These are phyloP conservation scores for Lepidopterella palustris DNA, from an alignment of 495 filamentous ascomycete species.

Conservation along the genomic window DNA sequence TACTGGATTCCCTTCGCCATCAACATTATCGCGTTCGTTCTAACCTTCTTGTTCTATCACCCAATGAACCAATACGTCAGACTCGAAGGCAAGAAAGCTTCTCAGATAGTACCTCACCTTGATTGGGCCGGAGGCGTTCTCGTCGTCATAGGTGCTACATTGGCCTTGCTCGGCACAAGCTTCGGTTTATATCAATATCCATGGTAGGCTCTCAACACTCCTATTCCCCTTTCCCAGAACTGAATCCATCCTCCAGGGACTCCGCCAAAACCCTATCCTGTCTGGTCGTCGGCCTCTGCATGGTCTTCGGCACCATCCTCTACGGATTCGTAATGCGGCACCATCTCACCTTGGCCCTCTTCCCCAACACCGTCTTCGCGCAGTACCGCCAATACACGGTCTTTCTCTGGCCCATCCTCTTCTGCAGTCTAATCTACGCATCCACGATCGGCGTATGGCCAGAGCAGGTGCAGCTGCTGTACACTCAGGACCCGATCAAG, in stretches of 20 bases:
- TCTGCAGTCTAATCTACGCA: background rate
- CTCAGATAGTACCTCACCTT: background rate
- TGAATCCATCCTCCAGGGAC: background rate
- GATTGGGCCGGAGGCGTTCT: background rate
- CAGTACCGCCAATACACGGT: background rate
- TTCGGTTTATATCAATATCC: slow-evolving; percentile 1
- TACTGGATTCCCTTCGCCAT: background rate
- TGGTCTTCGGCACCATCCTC: background rate
- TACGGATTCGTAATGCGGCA: slow-evolving; percentile 1
- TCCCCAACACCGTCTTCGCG: background rate
- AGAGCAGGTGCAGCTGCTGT: slow-evolving; percentile 1
- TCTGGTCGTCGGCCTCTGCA: background rate
- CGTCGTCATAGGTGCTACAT: background rate
- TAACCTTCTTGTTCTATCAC: background rate
- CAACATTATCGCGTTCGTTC: background rate
- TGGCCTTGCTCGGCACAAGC: background rate
- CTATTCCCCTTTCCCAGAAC: background rate
- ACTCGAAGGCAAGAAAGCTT: background rate
- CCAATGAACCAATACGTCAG: slow-evolving; percentile 1
- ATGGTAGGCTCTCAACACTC: background rate
- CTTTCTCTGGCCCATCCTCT: background rate
- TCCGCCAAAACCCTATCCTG: background rate
- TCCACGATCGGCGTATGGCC: background rate
- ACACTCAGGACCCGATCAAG: background rate
- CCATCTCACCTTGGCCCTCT: background rate